Evolutionary conservation across 768 basidiomycete genomes (phyloP).

Genomic region (Kwoniella dejecticola): DNA sequence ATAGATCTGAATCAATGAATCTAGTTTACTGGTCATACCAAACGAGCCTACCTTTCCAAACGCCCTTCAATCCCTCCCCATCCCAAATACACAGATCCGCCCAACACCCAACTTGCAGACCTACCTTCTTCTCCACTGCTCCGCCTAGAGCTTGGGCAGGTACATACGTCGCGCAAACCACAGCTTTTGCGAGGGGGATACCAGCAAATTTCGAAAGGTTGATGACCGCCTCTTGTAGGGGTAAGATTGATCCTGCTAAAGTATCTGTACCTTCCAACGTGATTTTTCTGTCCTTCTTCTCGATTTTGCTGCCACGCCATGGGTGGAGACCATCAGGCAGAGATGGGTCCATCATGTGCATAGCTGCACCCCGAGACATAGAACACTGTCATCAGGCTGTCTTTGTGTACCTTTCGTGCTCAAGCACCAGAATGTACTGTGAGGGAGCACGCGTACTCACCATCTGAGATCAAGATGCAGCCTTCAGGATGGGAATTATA

Average conservation of each 20-base stretch:
- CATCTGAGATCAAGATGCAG: slow-evolving; percentile 86
- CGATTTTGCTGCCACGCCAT: slow-evolving; percentile 81
- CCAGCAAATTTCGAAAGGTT: slow-evolving; percentile 84
- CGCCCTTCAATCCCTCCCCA: slow-evolving; percentile 32
- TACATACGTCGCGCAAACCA: slow-evolving; percentile 81
- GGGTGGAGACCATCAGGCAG: slow-evolving; percentile 80
- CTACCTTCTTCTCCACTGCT: slow-evolving; percentile 71
- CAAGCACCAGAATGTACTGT: too few species aligned
- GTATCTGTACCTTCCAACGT: slow-evolving; percentile 83
- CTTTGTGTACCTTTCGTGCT: too few species aligned
- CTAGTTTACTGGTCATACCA: too few species aligned
- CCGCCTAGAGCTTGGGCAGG: slow-evolving; percentile 83
- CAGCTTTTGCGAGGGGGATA: slow-evolving; percentile 77
- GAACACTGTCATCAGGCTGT: background rate
- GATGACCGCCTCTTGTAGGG: slow-evolving; percentile 75
- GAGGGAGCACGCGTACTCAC: slow-evolving; percentile 57
- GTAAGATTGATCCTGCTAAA: slow-evolving; percentile 72
- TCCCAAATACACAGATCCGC: slow-evolving; percentile 82
- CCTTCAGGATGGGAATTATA: slow-evolving; percentile 81
- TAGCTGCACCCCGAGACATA: background rate
- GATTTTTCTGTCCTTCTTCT: slow-evolving; percentile 75
- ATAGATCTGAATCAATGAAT: too few species aligned
- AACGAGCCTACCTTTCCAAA: slow-evolving; percentile 65
- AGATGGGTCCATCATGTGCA: slow-evolving; percentile 67
- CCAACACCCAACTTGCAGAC: slow-evolving; percentile 76